Evolutionary conservation across 305 asterid species (phyloP).

Genomic region (Fraxinus baroniana): DNA sequence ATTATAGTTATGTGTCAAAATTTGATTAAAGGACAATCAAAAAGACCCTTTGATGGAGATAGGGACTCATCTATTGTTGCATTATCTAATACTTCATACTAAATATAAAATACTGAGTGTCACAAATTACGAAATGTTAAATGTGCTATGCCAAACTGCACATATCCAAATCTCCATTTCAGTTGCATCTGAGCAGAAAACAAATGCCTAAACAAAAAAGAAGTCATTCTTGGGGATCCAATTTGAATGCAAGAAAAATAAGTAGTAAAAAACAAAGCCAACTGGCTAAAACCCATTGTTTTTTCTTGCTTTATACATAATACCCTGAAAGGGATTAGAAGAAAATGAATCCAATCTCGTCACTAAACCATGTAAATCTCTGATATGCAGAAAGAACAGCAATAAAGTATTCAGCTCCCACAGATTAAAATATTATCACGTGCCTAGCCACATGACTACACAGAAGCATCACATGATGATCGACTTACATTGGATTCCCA

Average conservation of each 20-base stretch:
- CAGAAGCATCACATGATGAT: constrained; percentile 52
- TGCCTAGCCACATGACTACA: constrained; percentile 52
- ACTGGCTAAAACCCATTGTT: constrained; percentile 19
- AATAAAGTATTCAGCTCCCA: constrained; percentile 25
- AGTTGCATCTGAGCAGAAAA: constrained; percentile 1
- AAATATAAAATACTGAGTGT: background rate
- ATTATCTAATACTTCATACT: background rate
- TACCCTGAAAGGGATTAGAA: constrained; percentile 21
- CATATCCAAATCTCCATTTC: background rate
- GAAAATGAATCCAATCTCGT: constrained; percentile 16
- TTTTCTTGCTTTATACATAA: background rate
- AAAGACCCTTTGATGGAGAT: background rate
- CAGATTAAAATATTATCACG: constrained; percentile 47
- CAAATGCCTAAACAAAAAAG: background rate
- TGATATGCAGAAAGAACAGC: constrained; percentile 9
- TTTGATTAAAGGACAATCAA: background rate
- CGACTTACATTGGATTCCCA: constrained; percentile 52
- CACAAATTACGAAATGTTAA: too few relatives aligned
- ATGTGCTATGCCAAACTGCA: background rate
- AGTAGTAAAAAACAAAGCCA: constrained; percentile 3
- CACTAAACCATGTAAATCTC: constrained; percentile 15
- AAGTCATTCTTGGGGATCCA: constrained; percentile 5
- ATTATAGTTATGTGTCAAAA: background rate
- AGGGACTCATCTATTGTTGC: background rate
- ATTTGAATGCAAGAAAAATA: background rate